Conservation (phyloP, 2,329 filamentous ascomycete species). For the Fusarium lateritium region DNA sequence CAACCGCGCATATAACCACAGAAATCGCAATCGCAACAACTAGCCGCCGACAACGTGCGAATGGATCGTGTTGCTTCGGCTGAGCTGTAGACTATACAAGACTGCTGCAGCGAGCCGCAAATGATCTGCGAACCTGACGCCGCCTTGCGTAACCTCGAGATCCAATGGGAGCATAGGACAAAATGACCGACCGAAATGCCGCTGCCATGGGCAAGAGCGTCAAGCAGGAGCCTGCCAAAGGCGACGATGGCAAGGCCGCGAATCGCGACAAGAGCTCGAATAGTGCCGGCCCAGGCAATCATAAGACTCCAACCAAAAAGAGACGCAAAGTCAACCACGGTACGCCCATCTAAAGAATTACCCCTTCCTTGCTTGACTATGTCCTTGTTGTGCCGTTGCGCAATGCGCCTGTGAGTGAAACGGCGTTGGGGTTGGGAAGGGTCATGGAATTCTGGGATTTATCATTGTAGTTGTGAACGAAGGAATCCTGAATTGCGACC, state of each 20-base stretch:
- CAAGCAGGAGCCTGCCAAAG: constrained; percentile 48
- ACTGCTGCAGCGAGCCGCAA: constrained; percentile 52
- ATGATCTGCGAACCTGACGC: constrained; percentile 51
- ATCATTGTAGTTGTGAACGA: constrained; percentile 33
- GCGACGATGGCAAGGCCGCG: constrained; percentile 51
- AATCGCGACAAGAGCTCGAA: constrained; percentile 51
- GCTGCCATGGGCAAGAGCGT: constrained; percentile 52
- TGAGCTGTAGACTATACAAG: constrained; percentile 45
- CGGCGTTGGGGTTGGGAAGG: constrained; percentile 18
- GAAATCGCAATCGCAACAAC: constrained; percentile 37
- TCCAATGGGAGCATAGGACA: constrained; percentile 54
- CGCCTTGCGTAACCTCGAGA: constrained; percentile 53
- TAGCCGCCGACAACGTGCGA: constrained; percentile 40
- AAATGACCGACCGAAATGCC: constrained; percentile 55
- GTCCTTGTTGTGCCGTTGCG: constrained; percentile 3
- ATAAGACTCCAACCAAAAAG: constrained; percentile 83
- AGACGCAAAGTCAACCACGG: constrained; percentile 92
- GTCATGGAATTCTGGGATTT: constrained; percentile 23
- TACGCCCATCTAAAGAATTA: constrained; percentile 63
- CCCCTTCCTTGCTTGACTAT: background rate
- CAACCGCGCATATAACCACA: constrained; percentile 28
- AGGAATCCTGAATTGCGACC: constrained; percentile 23
- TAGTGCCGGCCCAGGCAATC: constrained; percentile 42
- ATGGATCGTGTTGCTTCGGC: constrained; percentile 46
- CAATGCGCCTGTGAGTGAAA: constrained; percentile 15